Base-by-base conservation (phyloP, 2,329 filamentous ascomycete genomes). In the Biscogniauxia sp. region DNA sequence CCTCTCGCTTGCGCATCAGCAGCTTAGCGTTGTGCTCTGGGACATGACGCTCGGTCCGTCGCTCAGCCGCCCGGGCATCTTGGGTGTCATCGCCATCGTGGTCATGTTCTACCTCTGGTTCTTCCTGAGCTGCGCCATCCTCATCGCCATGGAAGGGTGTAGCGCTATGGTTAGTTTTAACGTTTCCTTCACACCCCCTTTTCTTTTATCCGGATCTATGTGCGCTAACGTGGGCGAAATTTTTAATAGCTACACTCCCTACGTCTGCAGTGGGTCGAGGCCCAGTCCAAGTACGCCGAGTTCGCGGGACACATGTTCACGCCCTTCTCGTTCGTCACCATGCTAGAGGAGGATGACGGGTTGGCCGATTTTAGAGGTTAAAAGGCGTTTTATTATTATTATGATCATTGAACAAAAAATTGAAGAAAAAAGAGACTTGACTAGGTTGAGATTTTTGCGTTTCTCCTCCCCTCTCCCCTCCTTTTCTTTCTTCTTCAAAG, bases 21-120 rank as follows among this genome's bases (percentile, higher is more conserved):
- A 98, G 84, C 88, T 99, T 62, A 97, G 92, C 54, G 90, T 93
- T 66, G 95, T 99, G 65, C 85, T 99, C 54, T 99, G 95, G 95
- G 85, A 85, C 70, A 99, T 99, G 95, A 99, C 95, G 1, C 82
- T 99, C 55, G 89, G 84, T 28, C 88, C 88, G 56, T 89, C 91
- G 3, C 90, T 99, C 61, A 78, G 79, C 23, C 85, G 82, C 68
- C 82, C 81, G 1, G 90, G 91, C 54, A 80, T 84, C 53, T 62
- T 85, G 0, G 93, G 93, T 59, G 87, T 94, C 54, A 82, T 97
- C 69, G 88, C 91, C 79, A 87, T 94, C 68, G 90, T 98, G 54
- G 76, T 90, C 55, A 86, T 89, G 54, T 98, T 98, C 79, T 89
- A 86, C 73, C 79, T 93, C 69, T 99, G 95, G 93, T 97, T 99